Conservation (phyloP, 1,284 basidiomycete species). For the Leccinum pallidistipes region DNA sequence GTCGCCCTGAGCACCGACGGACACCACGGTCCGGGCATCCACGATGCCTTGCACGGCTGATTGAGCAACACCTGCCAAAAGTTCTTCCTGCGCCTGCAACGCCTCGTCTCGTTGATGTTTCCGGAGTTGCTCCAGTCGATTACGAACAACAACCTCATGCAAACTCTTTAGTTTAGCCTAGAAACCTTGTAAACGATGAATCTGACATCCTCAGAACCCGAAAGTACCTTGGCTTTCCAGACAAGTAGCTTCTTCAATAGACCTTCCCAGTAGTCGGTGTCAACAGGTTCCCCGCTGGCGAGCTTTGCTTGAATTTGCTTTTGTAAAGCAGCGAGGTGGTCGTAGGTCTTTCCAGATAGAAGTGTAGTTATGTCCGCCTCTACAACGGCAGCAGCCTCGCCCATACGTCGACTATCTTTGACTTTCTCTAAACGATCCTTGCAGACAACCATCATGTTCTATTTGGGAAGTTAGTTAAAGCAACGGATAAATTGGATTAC, state of each 20-base stretch:
- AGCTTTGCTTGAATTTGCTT: constrained; percentile 87
- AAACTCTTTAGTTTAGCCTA: constrained; percentile 89
- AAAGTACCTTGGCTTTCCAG: constrained; percentile 90
- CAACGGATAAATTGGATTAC: not conserved
- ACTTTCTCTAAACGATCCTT: constrained; percentile 88
- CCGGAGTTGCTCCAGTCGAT: constrained; percentile 92
- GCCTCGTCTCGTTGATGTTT: constrained; percentile 96
- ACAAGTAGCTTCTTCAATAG: constrained; percentile 92
- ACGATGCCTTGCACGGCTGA: constrained; percentile 45
- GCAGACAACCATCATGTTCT: constrained; percentile 98
- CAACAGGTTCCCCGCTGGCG: constrained; percentile 88
- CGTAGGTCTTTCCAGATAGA: constrained; percentile 78
- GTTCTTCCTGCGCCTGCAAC: constrained; percentile 86
- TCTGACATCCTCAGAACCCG: not conserved
- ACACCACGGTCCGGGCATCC: constrained; percentile 39
- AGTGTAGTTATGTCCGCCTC: constrained; percentile 76
- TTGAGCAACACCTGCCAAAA: constrained; percentile 77
- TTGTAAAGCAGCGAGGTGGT: constrained; percentile 84
- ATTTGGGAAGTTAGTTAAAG: constrained; percentile 11
- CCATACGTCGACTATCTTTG: constrained; percentile 56
- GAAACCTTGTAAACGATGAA: constrained; percentile 12
- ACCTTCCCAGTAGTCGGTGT: constrained; percentile 98
- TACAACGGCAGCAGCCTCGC: constrained; percentile 71
- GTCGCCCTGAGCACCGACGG: constrained; percentile 38
- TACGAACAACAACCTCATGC: constrained; percentile 95